phyloP scores from a whole-genome alignment of 2,329 filamentous ascomycete genomes.

The Alternaria consortialis region DNA sequence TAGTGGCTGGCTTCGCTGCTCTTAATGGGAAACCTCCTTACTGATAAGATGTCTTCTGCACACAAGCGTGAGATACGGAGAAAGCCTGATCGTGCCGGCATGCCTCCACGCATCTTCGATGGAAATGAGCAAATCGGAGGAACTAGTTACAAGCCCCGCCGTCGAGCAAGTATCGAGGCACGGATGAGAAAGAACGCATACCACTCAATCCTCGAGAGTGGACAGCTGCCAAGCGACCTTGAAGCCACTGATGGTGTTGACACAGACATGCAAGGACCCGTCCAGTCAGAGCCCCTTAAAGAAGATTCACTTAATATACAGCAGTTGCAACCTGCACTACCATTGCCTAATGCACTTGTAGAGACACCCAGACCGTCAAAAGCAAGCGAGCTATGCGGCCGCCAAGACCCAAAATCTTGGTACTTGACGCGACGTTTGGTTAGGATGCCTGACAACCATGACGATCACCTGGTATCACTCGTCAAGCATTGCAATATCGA shows the following conservation, averaged over 20 bases:
- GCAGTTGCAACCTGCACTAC: background rate
- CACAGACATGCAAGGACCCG: background rate
- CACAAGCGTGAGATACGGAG: background rate
- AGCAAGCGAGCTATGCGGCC: conserved; percentile 1
- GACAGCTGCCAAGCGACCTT: background rate
- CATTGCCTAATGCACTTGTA: background rate
- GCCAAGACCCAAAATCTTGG: background rate
- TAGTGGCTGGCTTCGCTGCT: background rate
- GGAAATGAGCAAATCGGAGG: background rate
- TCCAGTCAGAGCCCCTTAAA: background rate
- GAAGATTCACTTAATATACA: background rate
- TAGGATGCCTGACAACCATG: background rate
- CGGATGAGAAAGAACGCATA: background rate
- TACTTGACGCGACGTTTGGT: conserved; percentile 9
- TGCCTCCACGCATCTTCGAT: background rate
- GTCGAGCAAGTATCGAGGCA: background rate
- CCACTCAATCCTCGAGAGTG: background rate
- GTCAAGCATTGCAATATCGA: background rate
- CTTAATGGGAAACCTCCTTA: background rate
- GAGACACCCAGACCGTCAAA: background rate
- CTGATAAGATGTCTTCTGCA: background rate
- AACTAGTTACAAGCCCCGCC: background rate
- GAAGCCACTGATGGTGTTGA: background rate
- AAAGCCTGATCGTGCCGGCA: background rate
- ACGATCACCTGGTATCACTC: background rate